Evolutionary conservation across 805 yeast species (phyloP).

Genomic region (Zygosaccharomyces gambellarensis): DNA sequence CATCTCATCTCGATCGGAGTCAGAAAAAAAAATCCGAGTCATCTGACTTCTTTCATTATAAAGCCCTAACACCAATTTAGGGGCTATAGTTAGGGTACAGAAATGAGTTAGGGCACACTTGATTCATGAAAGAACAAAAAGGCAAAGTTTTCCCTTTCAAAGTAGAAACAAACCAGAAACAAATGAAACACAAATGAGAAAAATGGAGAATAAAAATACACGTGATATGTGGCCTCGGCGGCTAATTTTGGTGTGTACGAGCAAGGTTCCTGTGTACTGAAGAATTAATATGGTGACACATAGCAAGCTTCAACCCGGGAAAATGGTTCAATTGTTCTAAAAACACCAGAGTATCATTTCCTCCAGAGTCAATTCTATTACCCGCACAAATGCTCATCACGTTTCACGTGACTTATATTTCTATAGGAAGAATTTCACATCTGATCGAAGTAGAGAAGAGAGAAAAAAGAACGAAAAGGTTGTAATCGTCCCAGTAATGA

Average conservation of each 20-base stretch:
- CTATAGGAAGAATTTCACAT: neutral
- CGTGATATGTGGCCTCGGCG: too few relatives aligned
- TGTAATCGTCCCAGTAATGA: neutral
- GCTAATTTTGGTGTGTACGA: too few relatives aligned
- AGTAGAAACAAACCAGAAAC: neutral
- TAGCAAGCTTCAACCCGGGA: too few relatives aligned
- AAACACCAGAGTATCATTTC: too few relatives aligned
- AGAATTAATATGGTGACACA: too few relatives aligned
- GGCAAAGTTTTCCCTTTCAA: neutral
- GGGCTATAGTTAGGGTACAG: neutral
- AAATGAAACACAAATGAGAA: neutral
- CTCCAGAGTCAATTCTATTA: too few relatives aligned
- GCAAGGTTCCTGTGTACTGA: too few relatives aligned
- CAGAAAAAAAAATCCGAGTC: neutral
- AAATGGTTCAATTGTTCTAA: too few relatives aligned
- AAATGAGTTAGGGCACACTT: neutral
- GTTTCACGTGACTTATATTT: neutral
- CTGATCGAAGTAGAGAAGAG: neutral
- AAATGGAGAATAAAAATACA: neutral
- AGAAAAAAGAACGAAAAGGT: neutral
- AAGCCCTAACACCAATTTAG: neutral
- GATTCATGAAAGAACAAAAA: neutral
- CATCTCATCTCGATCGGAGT: slow-evolving; percentile 1
- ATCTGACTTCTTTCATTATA: neutral
- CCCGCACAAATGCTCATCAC: neutral